Base-by-base conservation (phyloP, 129 eudicot species). In the Heracleum sosnowskyi region DNA sequence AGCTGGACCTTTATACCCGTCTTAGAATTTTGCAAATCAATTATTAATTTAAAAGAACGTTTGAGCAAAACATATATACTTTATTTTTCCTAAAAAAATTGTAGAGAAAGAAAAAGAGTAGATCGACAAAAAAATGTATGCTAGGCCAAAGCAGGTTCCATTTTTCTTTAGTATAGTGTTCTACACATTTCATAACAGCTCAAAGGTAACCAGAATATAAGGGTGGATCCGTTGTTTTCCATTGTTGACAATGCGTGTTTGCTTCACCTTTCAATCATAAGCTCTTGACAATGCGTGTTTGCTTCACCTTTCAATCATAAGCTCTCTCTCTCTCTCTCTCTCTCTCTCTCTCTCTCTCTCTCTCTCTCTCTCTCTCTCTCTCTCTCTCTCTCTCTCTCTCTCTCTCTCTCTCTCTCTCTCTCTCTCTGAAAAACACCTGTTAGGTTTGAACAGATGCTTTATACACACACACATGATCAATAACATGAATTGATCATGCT, bases 121-220 rank as follows among this genome's bases (percentile, higher is more conserved):
- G 62, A 53, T 53, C 28, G 62, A 53, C 28, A 53, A 55, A 82
- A 80, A 73, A 77, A 77, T 11, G 15, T 44, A 63, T 73, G 47
- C 81, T 51, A 77, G 84, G 82, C 63, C 81, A 87, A 84, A 87
- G 86, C 68, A 85, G 74, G 79, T 69, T 80, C 79, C 79, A 77
- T 77, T 62, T 40, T 77, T 78, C 76, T 82, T 80, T 87, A 82
- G 37, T 72, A 73, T 82, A 77, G 83, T 20, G n/a, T 53, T 53
- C 28, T 22, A 20, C n/a, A 53, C 62, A 53, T 53, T 53, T 53
- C 62, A 24, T 24, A 6, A 20, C 5, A 49, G n/a, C 39, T 79
- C 81, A 77, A 81, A 81, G 90, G 78, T 80, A 17, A 70, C 22
- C 28, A 71, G 24, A 22, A 39, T 69, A 69, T 17, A 78, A 53